phyloP scores from a whole-genome alignment of 2,329 filamentous ascomycete genomes.

The Aureobasidium sp. region DNA sequence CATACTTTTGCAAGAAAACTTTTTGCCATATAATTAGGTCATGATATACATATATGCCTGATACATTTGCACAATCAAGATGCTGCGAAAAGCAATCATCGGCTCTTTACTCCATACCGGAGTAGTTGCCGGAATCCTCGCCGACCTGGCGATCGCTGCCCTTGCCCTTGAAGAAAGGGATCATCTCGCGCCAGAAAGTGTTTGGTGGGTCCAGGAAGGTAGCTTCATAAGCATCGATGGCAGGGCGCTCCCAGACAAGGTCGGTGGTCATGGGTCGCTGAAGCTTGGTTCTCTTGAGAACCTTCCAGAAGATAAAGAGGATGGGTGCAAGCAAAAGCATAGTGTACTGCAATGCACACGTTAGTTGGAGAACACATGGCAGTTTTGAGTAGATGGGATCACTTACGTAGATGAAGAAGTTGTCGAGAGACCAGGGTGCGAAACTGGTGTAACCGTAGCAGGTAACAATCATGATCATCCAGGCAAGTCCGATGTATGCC shows the following conservation, averaged over 20 bases:
- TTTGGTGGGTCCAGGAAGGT: slow-evolving; percentile 41
- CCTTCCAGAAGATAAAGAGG: slow-evolving; percentile 56
- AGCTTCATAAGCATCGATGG: slow-evolving; percentile 52
- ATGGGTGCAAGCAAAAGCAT: slow-evolving; percentile 49
- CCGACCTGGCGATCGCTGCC: neutral
- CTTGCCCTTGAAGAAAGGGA: neutral
- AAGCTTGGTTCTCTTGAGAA: slow-evolving; percentile 52
- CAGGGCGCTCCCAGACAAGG: slow-evolving; percentile 53
- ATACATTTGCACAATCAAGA: neutral
- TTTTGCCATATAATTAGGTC: neutral
- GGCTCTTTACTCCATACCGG: neutral
- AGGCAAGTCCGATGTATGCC: slow-evolving; percentile 41
- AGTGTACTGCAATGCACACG: slow-evolving; percentile 35
- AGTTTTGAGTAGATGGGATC: neutral
- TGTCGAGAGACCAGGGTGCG: slow-evolving; percentile 38
- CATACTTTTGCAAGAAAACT: neutral
- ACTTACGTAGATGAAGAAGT: slow-evolving; percentile 37
- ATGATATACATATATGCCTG: neutral
- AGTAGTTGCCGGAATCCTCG: neutral
- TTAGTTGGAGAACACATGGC: no score
- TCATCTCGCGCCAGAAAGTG: slow-evolving; percentile 51
- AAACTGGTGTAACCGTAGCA: slow-evolving; percentile 52
- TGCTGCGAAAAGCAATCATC: no score
- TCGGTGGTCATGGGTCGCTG: slow-evolving; percentile 50
- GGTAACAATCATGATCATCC: slow-evolving; percentile 32